Evolutionary conservation across 2,329 filamentous ascomycete genomes (phyloP), one percentile per base, ranked within the genome.

Genomic region (Aureobasidium vineae): DNA sequence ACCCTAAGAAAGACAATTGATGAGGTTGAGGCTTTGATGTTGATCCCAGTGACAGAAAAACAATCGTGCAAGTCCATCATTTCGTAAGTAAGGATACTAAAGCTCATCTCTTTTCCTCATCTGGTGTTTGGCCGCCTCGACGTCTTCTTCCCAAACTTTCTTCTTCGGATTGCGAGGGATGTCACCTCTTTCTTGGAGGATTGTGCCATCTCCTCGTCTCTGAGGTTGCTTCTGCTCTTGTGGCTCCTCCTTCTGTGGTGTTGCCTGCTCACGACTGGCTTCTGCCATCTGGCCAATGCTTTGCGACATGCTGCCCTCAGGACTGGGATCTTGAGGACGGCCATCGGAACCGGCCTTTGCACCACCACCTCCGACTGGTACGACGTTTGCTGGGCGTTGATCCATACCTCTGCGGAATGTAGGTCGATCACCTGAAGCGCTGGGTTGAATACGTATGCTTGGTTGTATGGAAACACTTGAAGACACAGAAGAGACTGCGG

Each of bases 131-230:
- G 65, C 68, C 66, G 73, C 74, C 68, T 80, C 78, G 50, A 72
- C 74, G 36, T 79, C 76, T 66, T 84, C 84, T 70, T 87, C 85
- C 79, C 85, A 86, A 77, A 83, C 83, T 77, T 85, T 83, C 78
- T 88, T 88, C 79, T 83, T 87, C 7, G 84, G 84, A 73, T 88
- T 88, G 33, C 74, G 72, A 31, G 75, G 77, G 69, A 71, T 75
- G 70, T 73, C 75, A 6, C 70, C 71, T 56, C 75, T 66, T 45
- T 73, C 74, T 68, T 81, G 72, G 66, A 79, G 68, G 60, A 82
- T 74, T 3, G 80, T 79, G 36, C 83, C 81, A 68, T 82, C 81
- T 1, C 80, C 81, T 67, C 72, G 72, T 66, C 68, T 71, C 19
- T 73, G 69, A 43, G 70, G 60, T 21, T 69, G 70, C 64, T 75